Evolutionary conservation across 2,329 filamentous ascomycete genomes (phyloP).

Genomic region (Tolypocladium ovalisporum): DNA sequence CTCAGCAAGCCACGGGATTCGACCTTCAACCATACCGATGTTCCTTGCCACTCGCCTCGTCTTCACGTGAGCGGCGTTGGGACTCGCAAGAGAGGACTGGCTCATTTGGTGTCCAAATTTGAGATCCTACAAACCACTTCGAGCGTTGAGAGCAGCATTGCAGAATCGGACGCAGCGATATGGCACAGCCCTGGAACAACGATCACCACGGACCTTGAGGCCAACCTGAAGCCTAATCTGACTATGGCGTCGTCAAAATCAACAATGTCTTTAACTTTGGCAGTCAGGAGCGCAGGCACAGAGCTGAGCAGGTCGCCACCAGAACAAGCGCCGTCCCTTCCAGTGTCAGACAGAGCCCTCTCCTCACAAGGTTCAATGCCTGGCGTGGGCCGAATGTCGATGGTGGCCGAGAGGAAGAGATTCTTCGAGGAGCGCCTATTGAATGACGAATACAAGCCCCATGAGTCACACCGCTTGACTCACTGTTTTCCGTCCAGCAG

Average conservation of each 20-base stretch:
- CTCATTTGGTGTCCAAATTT: slow-evolving; percentile 24
- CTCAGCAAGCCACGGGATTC: neutral
- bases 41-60: neutral
- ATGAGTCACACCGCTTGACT: neutral
- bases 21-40: neutral
- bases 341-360: neutral
- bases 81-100: slow-evolving; percentile 9
- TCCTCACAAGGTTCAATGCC: neutral
- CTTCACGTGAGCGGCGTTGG: neutral
- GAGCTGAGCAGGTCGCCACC: neutral
- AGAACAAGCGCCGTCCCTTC: neutral
- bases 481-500: neutral
- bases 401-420: slow-evolving; percentile 13
- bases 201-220: neutral
- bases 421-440: slow-evolving; percentile 9
- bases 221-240: neutral
- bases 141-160: neutral
- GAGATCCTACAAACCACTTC: slow-evolving; percentile 16
- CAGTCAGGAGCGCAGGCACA: neutral
- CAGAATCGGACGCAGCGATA: neutral
- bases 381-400: slow-evolving; percentile 1
- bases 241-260: neutral
- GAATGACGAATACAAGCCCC: too few relatives aligned
- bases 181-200: neutral
- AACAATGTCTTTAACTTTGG: neutral